Evolutionary conservation across 306 rosid species (phyloP).

Genomic region (Pyrus betulifolia): DNA sequence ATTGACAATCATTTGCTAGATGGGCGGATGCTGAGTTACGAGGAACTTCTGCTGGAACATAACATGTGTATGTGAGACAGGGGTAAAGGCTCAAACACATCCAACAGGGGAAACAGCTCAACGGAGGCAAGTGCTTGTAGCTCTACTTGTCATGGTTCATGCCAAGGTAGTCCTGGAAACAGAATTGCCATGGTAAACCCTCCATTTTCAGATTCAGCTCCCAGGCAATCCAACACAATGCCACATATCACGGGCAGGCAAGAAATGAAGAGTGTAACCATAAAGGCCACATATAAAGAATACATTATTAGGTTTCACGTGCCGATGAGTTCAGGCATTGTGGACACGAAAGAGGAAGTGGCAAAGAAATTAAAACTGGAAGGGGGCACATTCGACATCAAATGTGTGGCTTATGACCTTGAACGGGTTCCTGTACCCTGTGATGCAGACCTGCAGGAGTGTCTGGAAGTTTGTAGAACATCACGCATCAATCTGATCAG

Average conservation of each 20-base stretch:
- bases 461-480: conserved; percentile 53
- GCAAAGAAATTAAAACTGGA: conserved; percentile 68
- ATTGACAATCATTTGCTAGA: conserved; percentile 37
- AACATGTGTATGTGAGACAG: conserved; percentile 15
- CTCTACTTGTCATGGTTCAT: conserved; percentile 71
- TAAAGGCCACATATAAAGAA: conserved; percentile 69
- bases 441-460: conserved; percentile 77
- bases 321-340: conserved; percentile 33
- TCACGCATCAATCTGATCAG: conserved; percentile 58
- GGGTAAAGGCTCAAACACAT: conserved; percentile 29
- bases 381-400: conserved; percentile 60
- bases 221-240: conserved; percentile 33
- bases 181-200: conserved; percentile 38
- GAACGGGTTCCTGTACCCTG: conserved; percentile 88
- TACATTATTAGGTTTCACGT: conserved; percentile 71
- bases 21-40: conserved; percentile 25
- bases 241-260: conserved; percentile 26
- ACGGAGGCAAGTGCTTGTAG: conserved; percentile 62
- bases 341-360: conserved; percentile 58
- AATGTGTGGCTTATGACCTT: conserved; percentile 75
- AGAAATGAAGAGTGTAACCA: conserved; percentile 47
- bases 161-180: conserved; percentile 59
- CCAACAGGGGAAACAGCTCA: conserved; percentile 51
- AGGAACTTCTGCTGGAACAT: conserved; percentile 29
- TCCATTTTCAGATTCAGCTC: conserved; percentile 31